Conservation (phyloP, 306 rosid genomes). For the Vigna trinervia region DNA sequence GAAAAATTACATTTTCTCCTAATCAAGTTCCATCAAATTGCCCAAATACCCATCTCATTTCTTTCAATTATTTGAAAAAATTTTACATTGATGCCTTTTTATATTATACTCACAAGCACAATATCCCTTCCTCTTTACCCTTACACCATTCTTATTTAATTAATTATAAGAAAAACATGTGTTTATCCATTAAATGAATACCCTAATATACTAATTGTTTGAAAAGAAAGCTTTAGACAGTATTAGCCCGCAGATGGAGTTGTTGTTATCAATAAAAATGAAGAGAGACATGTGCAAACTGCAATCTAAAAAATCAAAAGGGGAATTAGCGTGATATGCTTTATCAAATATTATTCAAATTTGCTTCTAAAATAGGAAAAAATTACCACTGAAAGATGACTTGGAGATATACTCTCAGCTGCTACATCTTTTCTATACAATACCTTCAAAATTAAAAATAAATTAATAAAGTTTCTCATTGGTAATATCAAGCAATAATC, state of each 20-base stretch:
- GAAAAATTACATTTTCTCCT: too few species aligned
- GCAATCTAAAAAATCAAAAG: too few species aligned
- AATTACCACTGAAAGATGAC: slow-evolving; percentile 74
- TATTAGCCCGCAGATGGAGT: not conserved
- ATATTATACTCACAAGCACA: not conserved
- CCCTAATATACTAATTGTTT: not conserved
- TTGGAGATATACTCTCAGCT: slow-evolving; percentile 59
- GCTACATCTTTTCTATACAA: slow-evolving; percentile 61
- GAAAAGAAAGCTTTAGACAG: too few species aligned
- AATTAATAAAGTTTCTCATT: not conserved
- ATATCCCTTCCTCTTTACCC: not conserved
- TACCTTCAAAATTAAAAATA: slow-evolving; percentile 51
- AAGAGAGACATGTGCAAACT: too few species aligned
- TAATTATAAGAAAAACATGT: too few species aligned
- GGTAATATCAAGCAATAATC: not conserved
- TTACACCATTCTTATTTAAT: too few species aligned
- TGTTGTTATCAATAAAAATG: too few species aligned
- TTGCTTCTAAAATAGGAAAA: slow-evolving; percentile 21
- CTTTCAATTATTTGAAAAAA: too few species aligned
- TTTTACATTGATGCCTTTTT: too few species aligned
- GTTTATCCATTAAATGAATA: not conserved
- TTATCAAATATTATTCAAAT: not conserved
- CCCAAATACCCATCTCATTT: too few species aligned
- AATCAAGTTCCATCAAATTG: too few species aligned
- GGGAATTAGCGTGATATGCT: not conserved